A percentile compares a stretch with the other conserved stretches of the same genome.
Evolutionary conservation across 1,139 yeast species (phyloP).

Genomic region (Saccharomyces uvarum): DNA sequence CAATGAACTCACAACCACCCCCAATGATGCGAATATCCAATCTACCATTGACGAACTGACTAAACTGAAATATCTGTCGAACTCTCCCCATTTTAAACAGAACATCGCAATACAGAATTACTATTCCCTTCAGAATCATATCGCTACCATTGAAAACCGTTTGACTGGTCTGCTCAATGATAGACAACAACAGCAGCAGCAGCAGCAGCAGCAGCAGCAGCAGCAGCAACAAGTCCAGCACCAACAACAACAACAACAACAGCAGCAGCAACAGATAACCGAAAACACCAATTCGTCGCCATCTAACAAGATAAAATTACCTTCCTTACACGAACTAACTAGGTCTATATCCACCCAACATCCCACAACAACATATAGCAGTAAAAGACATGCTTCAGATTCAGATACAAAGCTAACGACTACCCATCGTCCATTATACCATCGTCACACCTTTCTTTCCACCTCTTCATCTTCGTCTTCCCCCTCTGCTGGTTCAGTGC

Average conservation of each 20-base stretch:
- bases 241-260: constrained; percentile 1
- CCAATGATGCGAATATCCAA: not conserved
- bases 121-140: not conserved
- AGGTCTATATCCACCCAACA: not conserved
- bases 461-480: constrained; percentile 6
- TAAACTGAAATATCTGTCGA: not conserved
- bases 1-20: not conserved
- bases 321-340: not conserved
- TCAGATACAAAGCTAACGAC: not conserved
- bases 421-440: not conserved
- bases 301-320: not conserved
- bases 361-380: not conserved
- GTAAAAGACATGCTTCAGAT: not conserved
- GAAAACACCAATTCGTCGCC: not conserved
- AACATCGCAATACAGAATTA: not conserved
- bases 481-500: not conserved
- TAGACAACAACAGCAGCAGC: not conserved
- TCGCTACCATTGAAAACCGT: not conserved
- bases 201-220: not conserved
- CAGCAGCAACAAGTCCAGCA: constrained; percentile 4
- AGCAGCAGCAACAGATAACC: not conserved
- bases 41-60: not conserved
- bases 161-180: not conserved
- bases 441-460: not conserved
- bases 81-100: not conserved